Evolutionary conservation across 148 eudicot genomes (phyloP).

Genomic region (Rheum nobile): DNA sequence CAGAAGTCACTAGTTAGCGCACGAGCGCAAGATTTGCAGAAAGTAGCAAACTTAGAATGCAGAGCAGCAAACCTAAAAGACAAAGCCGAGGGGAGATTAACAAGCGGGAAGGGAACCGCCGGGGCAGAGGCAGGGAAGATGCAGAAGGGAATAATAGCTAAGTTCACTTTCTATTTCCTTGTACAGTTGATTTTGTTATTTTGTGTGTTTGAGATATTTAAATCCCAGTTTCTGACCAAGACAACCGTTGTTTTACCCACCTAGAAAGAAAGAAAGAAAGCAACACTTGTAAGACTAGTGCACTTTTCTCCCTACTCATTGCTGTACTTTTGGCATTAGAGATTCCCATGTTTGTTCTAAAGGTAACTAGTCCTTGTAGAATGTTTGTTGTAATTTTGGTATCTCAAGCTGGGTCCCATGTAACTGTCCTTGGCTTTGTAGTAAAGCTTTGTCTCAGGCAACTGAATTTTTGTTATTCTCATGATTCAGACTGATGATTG

Average conservation of each 20-base stretch:
- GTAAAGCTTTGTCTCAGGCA: neutral
- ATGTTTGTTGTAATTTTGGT: neutral
- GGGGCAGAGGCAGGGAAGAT: too few relatives aligned
- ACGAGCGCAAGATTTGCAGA: slow-evolving; percentile 12
- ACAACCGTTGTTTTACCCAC: neutral
- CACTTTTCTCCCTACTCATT: too few relatives aligned
- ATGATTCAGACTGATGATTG: neutral
- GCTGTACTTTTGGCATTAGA: too few relatives aligned
- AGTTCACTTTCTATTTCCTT: slow-evolving; percentile 27
- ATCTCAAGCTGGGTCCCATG: neutral
- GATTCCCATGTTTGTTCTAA: neutral
- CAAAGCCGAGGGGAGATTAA: neutral
- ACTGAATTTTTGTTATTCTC: neutral
- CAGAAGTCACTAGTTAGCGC: slow-evolving; percentile 21
- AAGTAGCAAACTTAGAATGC: slow-evolving; percentile 20
- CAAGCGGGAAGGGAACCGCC: slow-evolving; percentile 12
- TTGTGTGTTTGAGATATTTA: slow-evolving; percentile 26
- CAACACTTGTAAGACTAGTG: too few relatives aligned
- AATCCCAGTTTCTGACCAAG: neutral
- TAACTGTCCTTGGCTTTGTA: neutral
- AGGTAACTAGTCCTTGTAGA: neutral
- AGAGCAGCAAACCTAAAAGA: slow-evolving; percentile 20
- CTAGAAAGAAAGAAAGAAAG: neutral
- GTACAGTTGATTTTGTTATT: slow-evolving; percentile 44
- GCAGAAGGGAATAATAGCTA: slow-evolving; percentile 36